Percentiles rank a stretch among this genome's conserved stretches.
These are phyloP conservation scores for Friedmanniomyces simplex DNA, from an alignment of 495 filamentous ascomycete genomes.

Conservation along the genomic window DNA sequence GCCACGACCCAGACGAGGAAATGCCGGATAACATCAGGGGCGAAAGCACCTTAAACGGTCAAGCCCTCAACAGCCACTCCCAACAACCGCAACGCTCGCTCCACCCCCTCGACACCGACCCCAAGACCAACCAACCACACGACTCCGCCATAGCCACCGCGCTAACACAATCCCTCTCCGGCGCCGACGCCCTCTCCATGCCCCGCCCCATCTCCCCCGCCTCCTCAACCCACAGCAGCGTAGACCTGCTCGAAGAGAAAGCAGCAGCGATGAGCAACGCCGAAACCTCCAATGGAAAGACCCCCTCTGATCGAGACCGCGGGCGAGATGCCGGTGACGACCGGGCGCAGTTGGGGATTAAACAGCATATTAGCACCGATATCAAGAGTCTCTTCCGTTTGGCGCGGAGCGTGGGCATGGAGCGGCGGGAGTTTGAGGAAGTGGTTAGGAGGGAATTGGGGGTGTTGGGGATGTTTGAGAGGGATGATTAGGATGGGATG, in stretches of 20 bases:
- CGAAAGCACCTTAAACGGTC: slow-evolving; percentile 45
- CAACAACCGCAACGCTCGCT: slow-evolving; percentile 24
- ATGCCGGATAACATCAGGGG: slow-evolving; percentile 33
- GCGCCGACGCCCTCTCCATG: neutral
- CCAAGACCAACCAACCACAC: neutral
- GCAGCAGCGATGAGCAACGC: slow-evolving; percentile 24
- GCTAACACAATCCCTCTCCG: neutral
- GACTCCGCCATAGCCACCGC: slow-evolving; percentile 7
- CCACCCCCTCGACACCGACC: slow-evolving; percentile 33
- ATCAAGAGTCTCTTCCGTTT: slow-evolving; percentile 83
- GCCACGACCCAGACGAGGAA: slow-evolving; percentile 55
- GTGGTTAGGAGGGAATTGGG: slow-evolving; percentile 74
- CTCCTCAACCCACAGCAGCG: slow-evolving; percentile 14
- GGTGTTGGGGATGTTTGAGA: slow-evolving; percentile 63
- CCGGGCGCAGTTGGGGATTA: slow-evolving; percentile 66
- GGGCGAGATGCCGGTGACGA: slow-evolving; percentile 49
- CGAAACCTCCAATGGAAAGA: slow-evolving; percentile 44
- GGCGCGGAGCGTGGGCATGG: slow-evolving; percentile 68
- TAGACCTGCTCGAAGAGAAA: slow-evolving; percentile 27
- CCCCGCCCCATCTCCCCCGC: slow-evolving; percentile 13
- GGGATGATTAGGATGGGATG: slow-evolving; percentile 39
- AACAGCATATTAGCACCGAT: slow-evolving; percentile 78
- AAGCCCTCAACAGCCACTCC: slow-evolving; percentile 35
- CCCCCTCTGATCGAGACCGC: slow-evolving; percentile 49
- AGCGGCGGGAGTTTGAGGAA: slow-evolving; percentile 70